Conservation (phyloP, 1,139 yeast species). For the Geotrichum citri-aurantii region DNA sequence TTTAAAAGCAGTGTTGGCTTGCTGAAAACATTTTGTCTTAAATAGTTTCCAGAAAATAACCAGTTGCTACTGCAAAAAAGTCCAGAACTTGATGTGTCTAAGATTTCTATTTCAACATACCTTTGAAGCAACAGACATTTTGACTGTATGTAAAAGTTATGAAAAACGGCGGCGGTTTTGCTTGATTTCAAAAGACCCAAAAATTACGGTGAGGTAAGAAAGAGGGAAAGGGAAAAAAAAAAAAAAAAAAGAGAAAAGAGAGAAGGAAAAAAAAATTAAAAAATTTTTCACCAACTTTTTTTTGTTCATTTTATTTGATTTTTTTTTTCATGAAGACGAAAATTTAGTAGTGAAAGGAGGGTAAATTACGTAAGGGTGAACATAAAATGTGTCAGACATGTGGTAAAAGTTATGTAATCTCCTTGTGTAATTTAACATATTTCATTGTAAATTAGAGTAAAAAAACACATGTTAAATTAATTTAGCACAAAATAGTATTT, state of each 20-base stretch:
- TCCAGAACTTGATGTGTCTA: too few species aligned
- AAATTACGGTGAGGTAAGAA: constrained; percentile 15
- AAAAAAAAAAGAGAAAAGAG: constrained; percentile 1
- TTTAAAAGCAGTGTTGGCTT: too few species aligned
- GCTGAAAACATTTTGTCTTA: not conserved
- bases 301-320: not conserved
- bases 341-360: not conserved
- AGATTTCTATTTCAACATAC: constrained; percentile 21
- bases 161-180: constrained; percentile 2
- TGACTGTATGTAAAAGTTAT: constrained; percentile 7
- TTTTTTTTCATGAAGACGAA: not conserved
- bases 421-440: not conserved
- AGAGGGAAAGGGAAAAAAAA: constrained; percentile 5
- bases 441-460: not conserved
- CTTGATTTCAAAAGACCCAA: constrained; percentile 9
- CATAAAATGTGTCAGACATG: not conserved
- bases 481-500: not conserved
- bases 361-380: not conserved
- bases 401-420: not conserved
- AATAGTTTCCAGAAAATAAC: not conserved
- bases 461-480: not conserved
- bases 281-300: constrained; percentile 1
- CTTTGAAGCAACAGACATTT: constrained; percentile 32
- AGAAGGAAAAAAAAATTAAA: constrained; percentile 2
- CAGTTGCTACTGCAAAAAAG: too few species aligned